Evolutionary conservation across 108 stramenopile species (phyloP).

Genomic region (Cyclotella choctawhatcheeana): DNA sequence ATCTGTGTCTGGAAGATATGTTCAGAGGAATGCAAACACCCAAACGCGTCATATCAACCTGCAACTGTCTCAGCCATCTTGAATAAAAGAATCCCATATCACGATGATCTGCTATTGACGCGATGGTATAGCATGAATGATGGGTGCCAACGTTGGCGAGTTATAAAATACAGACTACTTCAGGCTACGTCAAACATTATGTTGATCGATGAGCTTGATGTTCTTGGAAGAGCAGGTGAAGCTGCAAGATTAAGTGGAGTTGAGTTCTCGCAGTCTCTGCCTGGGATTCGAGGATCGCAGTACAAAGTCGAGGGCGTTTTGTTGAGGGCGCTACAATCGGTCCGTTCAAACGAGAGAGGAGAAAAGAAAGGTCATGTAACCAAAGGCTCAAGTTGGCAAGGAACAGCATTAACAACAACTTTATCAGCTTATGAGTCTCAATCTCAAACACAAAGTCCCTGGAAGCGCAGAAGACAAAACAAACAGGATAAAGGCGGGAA

Average conservation of each 20-base stretch:
- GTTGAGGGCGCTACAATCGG: conserved; percentile 80
- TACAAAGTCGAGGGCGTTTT: conserved; percentile 90
- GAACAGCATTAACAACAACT: conserved; percentile 25
- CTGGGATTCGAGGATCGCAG: conserved; percentile 84
- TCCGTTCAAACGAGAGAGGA: conserved; percentile 83
- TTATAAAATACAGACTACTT: conserved; percentile 69
- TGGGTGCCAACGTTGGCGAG: conserved; percentile 74
- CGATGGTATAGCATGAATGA: conserved; percentile 69
- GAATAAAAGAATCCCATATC: conserved; percentile 74
- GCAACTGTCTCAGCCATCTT: conserved; percentile 82
- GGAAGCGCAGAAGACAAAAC: conserved; percentile 64
- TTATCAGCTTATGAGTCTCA: conserved; percentile 47
- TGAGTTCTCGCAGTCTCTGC: conserved; percentile 87
- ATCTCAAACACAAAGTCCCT: conserved; percentile 84
- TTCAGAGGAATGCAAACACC: conserved; percentile 89
- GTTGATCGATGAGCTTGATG: conserved; percentile 85
- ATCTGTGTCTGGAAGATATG: conserved; percentile 82
- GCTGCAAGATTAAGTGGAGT: conserved; percentile 90
- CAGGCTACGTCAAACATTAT: conserved; percentile 73
- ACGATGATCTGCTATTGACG: conserved; percentile 78
- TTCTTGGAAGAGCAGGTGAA: conserved; percentile 91
- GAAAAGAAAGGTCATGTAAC: conserved; percentile 59
- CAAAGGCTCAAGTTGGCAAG: conserved; percentile 15
- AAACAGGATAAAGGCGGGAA: neutral
- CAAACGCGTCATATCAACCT: conserved; percentile 84